phyloP scores from a whole-genome alignment of 2,329 filamentous ascomycete species.

The Pseudopithomyces maydicus region DNA sequence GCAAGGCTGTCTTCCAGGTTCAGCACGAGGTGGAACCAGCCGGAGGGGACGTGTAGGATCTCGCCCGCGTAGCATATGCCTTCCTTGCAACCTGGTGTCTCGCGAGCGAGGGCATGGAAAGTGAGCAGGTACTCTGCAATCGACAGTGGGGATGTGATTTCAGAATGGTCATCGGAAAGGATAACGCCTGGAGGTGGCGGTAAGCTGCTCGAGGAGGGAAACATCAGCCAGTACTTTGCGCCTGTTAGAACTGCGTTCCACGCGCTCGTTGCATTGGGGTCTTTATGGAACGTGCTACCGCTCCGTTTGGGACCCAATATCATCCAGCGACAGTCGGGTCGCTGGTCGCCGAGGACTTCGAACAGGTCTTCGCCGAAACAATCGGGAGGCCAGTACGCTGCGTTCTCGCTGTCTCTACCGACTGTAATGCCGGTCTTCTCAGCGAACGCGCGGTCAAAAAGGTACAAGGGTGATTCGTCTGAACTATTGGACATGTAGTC shows the following conservation, averaged over 20 bases:
- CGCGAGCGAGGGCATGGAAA: conserved; percentile 83
- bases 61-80: conserved; percentile 85
- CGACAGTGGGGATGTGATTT: conserved; percentile 90
- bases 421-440: conserved; percentile 79
- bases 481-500: conserved; percentile 78
- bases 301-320: conserved; percentile 87
- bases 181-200: conserved; percentile 85
- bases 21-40: conserved; percentile 96
- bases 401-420: conserved; percentile 55
- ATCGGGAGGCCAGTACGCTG: conserved; percentile 76
- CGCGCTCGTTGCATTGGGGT: conserved; percentile 74
- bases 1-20: conserved; percentile 86
- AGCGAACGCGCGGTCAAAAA: conserved; percentile 87
- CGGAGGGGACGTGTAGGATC: conserved; percentile 87
- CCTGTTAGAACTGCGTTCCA: conserved; percentile 95
- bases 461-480: conserved; percentile 89
- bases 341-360: conserved; percentile 73
- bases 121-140: conserved; percentile 96
- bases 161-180: conserved; percentile 85
- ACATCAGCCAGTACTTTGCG: conserved; percentile 99
- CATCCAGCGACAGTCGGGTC: conserved; percentile 89
- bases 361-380: conserved; percentile 91
- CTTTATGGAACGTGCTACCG: conserved; percentile 94
- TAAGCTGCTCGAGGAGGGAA: conserved; percentile 69
- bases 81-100: conserved; percentile 77